Conservation (phyloP, 2,329 filamentous ascomycete genomes). For the Diaporthe citri region DNA sequence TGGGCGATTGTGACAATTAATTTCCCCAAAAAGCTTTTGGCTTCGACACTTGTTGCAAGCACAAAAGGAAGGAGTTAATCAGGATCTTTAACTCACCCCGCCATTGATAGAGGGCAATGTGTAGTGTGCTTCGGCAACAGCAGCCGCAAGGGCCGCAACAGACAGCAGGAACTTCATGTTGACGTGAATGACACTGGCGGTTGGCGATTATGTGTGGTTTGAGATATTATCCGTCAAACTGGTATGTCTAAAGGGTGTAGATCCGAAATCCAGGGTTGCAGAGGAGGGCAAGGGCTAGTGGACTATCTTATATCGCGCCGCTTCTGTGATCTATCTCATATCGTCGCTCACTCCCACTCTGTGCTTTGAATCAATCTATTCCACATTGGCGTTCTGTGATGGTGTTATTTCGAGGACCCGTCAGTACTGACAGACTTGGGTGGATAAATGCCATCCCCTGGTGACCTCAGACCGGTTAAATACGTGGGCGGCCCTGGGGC, state of each 20-base stretch:
- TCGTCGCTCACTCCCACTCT: too few species aligned
- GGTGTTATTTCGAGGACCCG: not conserved
- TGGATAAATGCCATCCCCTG: constrained; percentile 3
- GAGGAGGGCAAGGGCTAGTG: not conserved
- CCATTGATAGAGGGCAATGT: constrained; percentile 29
- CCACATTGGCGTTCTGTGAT: not conserved
- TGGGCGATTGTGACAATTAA: not conserved
- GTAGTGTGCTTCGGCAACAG: constrained; percentile 23
- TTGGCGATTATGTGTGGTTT: not conserved
- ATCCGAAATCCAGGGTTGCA: too few species aligned
- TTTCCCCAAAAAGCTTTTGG: too few species aligned
- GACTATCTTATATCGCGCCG: not conserved
- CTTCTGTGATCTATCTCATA: not conserved
- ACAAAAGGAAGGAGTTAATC: not conserved
- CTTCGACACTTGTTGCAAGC: accelerated
- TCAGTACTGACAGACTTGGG: not conserved
- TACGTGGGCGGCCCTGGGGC: not conserved
- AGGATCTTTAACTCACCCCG: not conserved
- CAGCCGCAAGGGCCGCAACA: constrained; percentile 10
- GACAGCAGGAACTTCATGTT: constrained; percentile 23
- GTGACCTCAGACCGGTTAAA: constrained; percentile 13
- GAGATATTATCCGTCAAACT: not conserved
- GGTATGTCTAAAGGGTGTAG: not conserved
- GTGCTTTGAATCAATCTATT: not conserved
- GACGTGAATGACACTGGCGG: too few species aligned